Conservation (phyloP, 306 rosid species). For the Chamaecrista fasciculata region DNA sequence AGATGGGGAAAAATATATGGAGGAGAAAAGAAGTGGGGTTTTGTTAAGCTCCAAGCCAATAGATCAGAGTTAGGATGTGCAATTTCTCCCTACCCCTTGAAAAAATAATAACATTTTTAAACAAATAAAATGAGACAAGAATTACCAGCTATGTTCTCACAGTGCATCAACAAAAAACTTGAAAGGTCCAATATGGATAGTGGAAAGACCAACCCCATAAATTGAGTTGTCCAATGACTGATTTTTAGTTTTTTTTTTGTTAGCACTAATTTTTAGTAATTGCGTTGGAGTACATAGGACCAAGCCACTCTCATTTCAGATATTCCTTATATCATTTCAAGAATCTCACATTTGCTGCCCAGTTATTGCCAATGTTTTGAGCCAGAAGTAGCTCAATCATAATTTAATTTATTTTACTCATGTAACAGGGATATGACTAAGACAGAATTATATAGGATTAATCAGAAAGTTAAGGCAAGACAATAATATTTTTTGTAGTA, state of each 20-base stretch:
- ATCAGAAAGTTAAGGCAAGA: not conserved
- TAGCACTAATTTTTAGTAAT: not conserved
- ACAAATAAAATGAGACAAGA: not conserved
- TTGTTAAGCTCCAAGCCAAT: too few species aligned
- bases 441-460: not conserved
- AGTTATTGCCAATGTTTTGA: not conserved
- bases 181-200: not conserved
- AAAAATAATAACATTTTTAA: not conserved
- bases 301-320: constrained; percentile 7
- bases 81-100: not conserved
- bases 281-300: not conserved
- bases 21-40: too few species aligned
- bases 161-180: not conserved
- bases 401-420: not conserved
- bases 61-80: not conserved
- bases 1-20: not conserved
- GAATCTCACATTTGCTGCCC: not conserved
- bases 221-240: not conserved
- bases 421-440: not conserved
- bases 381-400: not conserved
- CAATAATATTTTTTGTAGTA: not conserved
- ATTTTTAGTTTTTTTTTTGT: too few species aligned
- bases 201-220: constrained; percentile 8
- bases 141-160: not conserved
- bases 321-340: not conserved